Percentiles rank a stretch among this genome's conserved stretches.
Evolutionary conservation across 2,329 filamentous ascomycete species (phyloP).

Genomic region (Akanthomyces muscarius): DNA sequence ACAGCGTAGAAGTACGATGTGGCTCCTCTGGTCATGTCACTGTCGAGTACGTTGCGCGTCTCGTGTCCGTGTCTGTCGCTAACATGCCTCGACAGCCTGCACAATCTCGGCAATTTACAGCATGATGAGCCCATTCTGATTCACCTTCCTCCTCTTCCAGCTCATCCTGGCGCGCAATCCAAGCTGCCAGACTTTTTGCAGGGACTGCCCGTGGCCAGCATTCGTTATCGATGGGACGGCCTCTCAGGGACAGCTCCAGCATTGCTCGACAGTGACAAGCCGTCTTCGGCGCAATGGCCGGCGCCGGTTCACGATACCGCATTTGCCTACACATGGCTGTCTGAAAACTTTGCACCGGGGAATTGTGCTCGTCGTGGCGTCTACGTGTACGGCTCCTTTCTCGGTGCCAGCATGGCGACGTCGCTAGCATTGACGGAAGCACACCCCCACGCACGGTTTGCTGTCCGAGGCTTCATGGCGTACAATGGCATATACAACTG

Average conservation of each 20-base stretch:
- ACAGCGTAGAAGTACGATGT: constrained; percentile 44
- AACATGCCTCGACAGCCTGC: constrained; percentile 37
- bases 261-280: constrained; percentile 10
- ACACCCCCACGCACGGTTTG: constrained; percentile 38
- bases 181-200: constrained; percentile 40
- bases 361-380: constrained; percentile 33
- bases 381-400: constrained; percentile 52
- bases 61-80: background rate
- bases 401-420: constrained; percentile 54
- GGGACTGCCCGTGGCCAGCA: constrained; percentile 45
- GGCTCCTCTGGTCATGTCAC: constrained; percentile 47
- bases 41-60: constrained; percentile 43
- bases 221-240: constrained; percentile 57
- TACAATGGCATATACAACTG: constrained; percentile 63
- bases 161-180: constrained; percentile 23
- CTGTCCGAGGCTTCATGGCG: constrained; percentile 50
- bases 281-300: constrained; percentile 45
- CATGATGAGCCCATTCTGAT: constrained; percentile 46
- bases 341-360: constrained; percentile 39
- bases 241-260: constrained; percentile 19
- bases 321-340: constrained; percentile 52
- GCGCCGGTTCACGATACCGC: constrained; percentile 53
- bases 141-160: constrained; percentile 50
- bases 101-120: constrained; percentile 40
- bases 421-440: constrained; percentile 56